These are phyloP conservation scores for Trichoderma koningiopsis DNA, from an alignment of 2,329 filamentous ascomycete genomes.

Conservation along the genomic window DNA sequence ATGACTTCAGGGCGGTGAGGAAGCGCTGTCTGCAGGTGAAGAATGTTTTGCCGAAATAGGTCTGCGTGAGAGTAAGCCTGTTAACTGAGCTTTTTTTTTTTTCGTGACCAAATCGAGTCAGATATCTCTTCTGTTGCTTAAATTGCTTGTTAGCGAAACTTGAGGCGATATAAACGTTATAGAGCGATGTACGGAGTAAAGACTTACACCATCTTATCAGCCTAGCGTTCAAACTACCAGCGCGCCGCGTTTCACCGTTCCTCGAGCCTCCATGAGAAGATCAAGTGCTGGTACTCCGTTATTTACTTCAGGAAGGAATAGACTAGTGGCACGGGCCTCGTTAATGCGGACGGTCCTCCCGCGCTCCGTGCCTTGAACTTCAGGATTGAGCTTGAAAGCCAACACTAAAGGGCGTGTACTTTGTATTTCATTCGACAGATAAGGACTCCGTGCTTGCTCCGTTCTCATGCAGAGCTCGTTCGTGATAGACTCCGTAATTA, in stretches of 20 bases:
- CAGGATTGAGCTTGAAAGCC: background rate
- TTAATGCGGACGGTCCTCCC: slow-evolving; percentile 26
- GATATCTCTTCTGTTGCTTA: background rate
- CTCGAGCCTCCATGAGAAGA: background rate
- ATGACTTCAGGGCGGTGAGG: background rate
- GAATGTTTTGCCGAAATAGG: background rate
- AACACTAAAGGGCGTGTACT: background rate
- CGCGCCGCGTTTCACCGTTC: background rate
- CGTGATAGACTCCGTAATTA: background rate
- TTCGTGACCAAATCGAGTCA: background rate
- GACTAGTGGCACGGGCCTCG: slow-evolving; percentile 19
- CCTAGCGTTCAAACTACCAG: slow-evolving; percentile 9
- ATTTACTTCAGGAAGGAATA: slow-evolving; percentile 9
- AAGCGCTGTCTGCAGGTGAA: background rate
- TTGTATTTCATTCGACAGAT: background rate
- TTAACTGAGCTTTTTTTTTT: background rate
- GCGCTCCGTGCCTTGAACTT: slow-evolving; percentile 26
- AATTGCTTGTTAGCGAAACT: background rate
- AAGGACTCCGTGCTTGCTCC: background rate
- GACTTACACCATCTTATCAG: background rate
- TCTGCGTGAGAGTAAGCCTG: background rate
- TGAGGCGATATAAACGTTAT: background rate
- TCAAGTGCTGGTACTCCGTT: background rate
- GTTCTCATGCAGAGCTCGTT: background rate
- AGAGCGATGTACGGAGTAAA: background rate